A percentile compares a stretch with the other conserved stretches of the same genome.
Conservation (phyloP, 2,329 filamentous ascomycete species). For the Raffaelea deltoideospora region DNA sequence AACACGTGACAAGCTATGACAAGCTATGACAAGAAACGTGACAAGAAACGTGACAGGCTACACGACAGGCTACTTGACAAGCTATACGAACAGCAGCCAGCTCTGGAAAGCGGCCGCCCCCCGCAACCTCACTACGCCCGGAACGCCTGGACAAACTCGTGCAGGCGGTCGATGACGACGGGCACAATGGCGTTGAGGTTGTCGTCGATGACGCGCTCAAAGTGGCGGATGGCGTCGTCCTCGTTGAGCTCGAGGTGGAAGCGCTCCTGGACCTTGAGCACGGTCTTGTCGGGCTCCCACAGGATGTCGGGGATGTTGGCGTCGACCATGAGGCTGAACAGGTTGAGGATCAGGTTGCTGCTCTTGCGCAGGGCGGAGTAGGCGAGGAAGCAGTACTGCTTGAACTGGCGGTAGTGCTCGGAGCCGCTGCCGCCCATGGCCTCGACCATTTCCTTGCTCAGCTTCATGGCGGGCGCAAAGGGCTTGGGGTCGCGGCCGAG, state of each 20-base stretch:
- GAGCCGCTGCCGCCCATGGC: conserved; percentile 83
- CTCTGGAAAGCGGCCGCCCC: too few species aligned
- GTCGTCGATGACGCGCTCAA: conserved; percentile 82
- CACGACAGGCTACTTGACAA: too few species aligned
- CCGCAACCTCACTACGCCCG: conserved; percentile 51
- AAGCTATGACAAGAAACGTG: too few species aligned
- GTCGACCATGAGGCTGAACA: conserved; percentile 95
- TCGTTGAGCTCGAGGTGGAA: conserved; percentile 87
- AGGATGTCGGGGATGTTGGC: conserved; percentile 94
- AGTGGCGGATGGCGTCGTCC: conserved; percentile 77
- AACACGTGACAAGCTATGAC: too few species aligned
- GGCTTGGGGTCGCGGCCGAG: conserved; percentile 93
- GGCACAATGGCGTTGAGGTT: conserved; percentile 80
- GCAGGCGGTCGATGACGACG: conserved; percentile 85
- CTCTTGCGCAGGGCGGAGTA: conserved; percentile 85
- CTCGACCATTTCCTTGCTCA: conserved; percentile 96
- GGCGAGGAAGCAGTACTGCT: conserved; percentile 89
- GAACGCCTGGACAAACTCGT: conserved; percentile 87
- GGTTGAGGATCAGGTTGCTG: conserved; percentile 78
- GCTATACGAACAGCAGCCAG: too few species aligned
- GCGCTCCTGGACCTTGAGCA: conserved; percentile 85
- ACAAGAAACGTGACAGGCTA: too few species aligned
- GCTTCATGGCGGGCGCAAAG: conserved; percentile 92
- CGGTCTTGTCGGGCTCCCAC: conserved; percentile 82
- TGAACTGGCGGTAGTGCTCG: conserved; percentile 75